Conservation (phyloP, 2,329 filamentous ascomycete species). For the Diaporthe humulicola region DNA sequence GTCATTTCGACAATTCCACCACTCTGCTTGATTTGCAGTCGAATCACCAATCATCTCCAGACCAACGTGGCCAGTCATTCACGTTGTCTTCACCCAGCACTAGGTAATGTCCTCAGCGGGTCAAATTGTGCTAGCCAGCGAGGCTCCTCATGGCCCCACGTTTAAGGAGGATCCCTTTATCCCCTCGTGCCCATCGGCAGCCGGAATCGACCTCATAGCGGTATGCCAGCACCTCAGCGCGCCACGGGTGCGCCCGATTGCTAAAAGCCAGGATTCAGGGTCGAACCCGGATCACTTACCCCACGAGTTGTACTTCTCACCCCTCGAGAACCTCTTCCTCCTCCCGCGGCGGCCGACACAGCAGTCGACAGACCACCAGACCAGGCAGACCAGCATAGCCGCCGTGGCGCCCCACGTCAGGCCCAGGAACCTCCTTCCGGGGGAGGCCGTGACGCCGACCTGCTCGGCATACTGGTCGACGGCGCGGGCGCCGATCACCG, state of each 20-base stretch:
- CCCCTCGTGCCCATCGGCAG: not conserved
- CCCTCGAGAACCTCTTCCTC: not conserved
- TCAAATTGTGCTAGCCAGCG: not conserved
- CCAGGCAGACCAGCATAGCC: conserved; percentile 10
- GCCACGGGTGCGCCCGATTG: not conserved
- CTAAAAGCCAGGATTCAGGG: not conserved
- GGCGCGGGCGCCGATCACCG: conserved; percentile 5
- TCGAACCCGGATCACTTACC: not conserved
- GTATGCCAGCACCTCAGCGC: not conserved
- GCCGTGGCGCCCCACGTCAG: conserved; percentile 27
- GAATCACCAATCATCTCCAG: no score
- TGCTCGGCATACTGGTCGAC: conserved; percentile 20
- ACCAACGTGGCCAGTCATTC: no score
- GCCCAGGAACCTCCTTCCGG: conserved; percentile 23
- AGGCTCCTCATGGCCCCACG: no score
- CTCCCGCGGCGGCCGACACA: conserved; percentile 12
- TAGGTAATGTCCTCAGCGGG: not conserved
- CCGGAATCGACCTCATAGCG: not conserved
- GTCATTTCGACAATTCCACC: not conserved
- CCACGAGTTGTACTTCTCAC: conserved; percentile 5
- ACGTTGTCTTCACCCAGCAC: not conserved
- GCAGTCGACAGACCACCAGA: conserved; percentile 31
- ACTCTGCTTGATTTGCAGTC: not conserved
- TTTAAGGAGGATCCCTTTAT: no score
- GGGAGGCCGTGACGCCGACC: conserved; percentile 12